Evolutionary conservation across 129 eudicot genomes (phyloP), one percentile per base, ranked within the genome.

Genomic region (Chrysanthemum lavandulifolium): DNA sequence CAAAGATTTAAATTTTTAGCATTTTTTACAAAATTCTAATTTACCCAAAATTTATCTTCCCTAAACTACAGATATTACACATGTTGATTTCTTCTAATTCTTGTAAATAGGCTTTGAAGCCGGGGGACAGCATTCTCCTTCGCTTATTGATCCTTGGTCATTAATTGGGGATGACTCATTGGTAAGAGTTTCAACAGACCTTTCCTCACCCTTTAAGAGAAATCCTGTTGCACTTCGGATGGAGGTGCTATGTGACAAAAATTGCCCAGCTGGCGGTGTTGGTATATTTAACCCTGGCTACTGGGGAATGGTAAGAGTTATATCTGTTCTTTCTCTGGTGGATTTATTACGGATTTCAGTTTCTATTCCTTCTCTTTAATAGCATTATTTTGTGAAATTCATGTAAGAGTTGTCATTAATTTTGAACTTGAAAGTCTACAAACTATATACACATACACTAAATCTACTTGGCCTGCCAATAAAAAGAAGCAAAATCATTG

Each of bases 261-360:
- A 29, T 48, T 95, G 99, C 80, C 97, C 97, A 1, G 68, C 25
- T 61, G 99, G 91, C 9, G 99, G 97, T 63, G 99, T 95, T 73
- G 99, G 99, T 71, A 71, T 95, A 29, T 94, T 79, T 73, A 95
- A 95, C 66, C 99, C 99, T 69, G 99, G 99, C 56, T 91, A 50
- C 60, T 95, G 97, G 97, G 99, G 99, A 65, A 95, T 95, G 99
- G 99, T 95, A 90, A 78, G 13, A 33, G 43, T 54, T 4, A 10
- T 62, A 61, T 14, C 62, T 61, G 6, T n/a, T 60, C 18, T 69
- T 36, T 52, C 13, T 4, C 53, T 54, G 29, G 51, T 14, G n/a
- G 5, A 2, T 13, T 6, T 61, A 9, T 11, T 13, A 61, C 3
- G 2, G 25, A n/a, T 29, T 36, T 61, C 11, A 2, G 67, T 5